Evolutionary conservation across 2,329 filamentous ascomycete species (phyloP), one percentile per base, ranked within the genome.

Genomic region (Sclerotinia sclerotiorum): DNA sequence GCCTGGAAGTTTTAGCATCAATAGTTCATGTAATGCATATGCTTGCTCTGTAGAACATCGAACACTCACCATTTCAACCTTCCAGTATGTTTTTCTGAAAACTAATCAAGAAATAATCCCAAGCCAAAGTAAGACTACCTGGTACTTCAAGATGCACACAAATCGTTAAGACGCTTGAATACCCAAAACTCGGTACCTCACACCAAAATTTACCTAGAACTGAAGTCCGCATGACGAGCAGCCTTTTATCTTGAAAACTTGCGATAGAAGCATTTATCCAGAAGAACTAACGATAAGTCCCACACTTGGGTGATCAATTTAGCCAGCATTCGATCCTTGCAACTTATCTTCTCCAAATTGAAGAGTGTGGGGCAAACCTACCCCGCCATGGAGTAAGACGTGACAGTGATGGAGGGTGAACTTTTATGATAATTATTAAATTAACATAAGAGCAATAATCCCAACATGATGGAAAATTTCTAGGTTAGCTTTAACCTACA

Each of bases 311-410:
- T 5, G 5, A 49, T 39, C 2, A 24, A 17, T 44, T 51, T 52
- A 67, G 65, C 65, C 64, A 61, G 17, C 29, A 67, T 51, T 7
- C 49, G 11, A 49, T 61, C 54, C 42, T 42, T n/a, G 44, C 8
- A 10, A 17, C 10, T 48, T n/a, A 51, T 60, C 24, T 67, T 67
- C 64, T 46, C 44, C 44, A 55, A 61, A 52, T 42, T 11, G 21
- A n/a, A 42, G 17, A 5, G 4, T 55, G 63, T 58, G 39, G 42
- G 29, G 21, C 0, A 29, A 27, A 15, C 48, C n/a, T 35, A 35
- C 52, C 63, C 42, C 52, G 46, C 44, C 44, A 24, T 49, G 21
- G 21, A 13, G 13, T 35, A 6, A 51, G 46, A 17, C 27, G 13
- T 32, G 52, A 17, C 48, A 15, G n/a, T 17, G 11, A 49, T 13